phyloP scores from a whole-genome alignment of 2,329 filamentous ascomycete species.

The Neofusicoccum sp. region DNA sequence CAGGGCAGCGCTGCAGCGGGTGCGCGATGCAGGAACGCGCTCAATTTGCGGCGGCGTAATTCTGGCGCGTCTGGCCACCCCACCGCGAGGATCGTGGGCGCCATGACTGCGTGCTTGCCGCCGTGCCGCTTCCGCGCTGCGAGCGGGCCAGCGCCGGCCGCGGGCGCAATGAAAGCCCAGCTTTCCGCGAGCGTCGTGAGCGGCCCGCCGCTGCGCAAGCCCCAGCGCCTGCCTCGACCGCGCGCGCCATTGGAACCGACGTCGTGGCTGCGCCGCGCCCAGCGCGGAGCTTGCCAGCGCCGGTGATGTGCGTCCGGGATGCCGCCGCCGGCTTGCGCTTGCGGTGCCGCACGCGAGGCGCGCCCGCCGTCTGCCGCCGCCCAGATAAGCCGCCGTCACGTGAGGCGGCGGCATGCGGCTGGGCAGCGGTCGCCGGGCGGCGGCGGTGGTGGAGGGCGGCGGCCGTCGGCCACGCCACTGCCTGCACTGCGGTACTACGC shows the following conservation, averaged over 20 bases:
- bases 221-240: slow-evolving; percentile 4
- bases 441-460: too few species aligned
- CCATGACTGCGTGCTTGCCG: neutral
- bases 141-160: neutral
- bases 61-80: slow-evolving; percentile 1
- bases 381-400: too few species aligned
- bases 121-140: neutral
- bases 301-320: too few species aligned
- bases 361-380: too few species aligned
- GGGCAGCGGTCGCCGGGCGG: too few species aligned
- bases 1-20: neutral
- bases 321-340: too few species aligned
- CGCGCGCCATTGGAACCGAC: neutral
- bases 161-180: slow-evolving; percentile 3
- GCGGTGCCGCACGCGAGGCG: too few species aligned
- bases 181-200: neutral
- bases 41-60: neutral
- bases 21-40: neutral
- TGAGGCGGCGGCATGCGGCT: too few species aligned
- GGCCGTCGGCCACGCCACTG: too few species aligned
- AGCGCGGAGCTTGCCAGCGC: neutral
- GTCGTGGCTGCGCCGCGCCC: neutral
- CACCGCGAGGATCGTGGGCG: slow-evolving; percentile 1
- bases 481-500: too few species aligned
- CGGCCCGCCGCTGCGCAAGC: neutral